Conservation (phyloP, 352 stramenopile species). For the Globisporangium paroecandrum region DNA sequence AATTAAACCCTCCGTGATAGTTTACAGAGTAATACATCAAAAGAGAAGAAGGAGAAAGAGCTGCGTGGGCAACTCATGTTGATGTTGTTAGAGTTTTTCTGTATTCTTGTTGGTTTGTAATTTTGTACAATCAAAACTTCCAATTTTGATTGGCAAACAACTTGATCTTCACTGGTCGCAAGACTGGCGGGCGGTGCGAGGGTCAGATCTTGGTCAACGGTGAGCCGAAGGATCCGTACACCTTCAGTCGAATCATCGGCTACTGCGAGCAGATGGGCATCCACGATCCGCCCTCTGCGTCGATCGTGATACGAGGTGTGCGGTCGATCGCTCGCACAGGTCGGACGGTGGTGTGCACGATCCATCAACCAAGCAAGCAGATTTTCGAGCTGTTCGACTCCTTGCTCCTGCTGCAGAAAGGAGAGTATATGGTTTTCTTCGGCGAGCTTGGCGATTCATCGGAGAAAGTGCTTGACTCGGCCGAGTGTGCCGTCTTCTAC, state of each 20-base stretch:
- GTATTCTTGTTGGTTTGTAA: no score
- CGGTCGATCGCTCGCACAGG: conserved; percentile 80
- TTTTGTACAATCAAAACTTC: no score
- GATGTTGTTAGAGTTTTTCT: not conserved
- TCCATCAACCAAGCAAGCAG: conserved; percentile 62
- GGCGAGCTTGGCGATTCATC: conserved; percentile 71
- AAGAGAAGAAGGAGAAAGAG: not conserved
- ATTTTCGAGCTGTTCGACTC: conserved; percentile 93
- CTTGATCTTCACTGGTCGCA: conserved; percentile 34
- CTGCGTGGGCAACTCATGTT: not conserved
- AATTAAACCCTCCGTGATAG: not conserved
- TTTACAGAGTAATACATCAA: not conserved
- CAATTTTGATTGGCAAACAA: no score
- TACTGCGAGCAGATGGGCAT: conserved; percentile 89
- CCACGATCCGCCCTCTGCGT: conserved; percentile 70
- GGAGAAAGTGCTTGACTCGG: conserved; percentile 64
- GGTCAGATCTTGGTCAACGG: conserved; percentile 87
- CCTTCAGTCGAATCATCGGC: conserved; percentile 22
- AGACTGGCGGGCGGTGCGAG: conserved; percentile 47
- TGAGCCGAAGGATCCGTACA: conserved; percentile 34
- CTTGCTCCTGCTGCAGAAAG: conserved; percentile 82
- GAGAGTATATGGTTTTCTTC: conserved; percentile 76
- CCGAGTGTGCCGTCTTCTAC: conserved; percentile 53
- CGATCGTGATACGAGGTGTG: conserved; percentile 86
- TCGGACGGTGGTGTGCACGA: conserved; percentile 75